Percentiles rank a stretch among this genome's conserved stretches.
phyloP scores from a whole-genome alignment of 768 basidiomycete species.

The Porphyrellus cyaneotinctus region DNA sequence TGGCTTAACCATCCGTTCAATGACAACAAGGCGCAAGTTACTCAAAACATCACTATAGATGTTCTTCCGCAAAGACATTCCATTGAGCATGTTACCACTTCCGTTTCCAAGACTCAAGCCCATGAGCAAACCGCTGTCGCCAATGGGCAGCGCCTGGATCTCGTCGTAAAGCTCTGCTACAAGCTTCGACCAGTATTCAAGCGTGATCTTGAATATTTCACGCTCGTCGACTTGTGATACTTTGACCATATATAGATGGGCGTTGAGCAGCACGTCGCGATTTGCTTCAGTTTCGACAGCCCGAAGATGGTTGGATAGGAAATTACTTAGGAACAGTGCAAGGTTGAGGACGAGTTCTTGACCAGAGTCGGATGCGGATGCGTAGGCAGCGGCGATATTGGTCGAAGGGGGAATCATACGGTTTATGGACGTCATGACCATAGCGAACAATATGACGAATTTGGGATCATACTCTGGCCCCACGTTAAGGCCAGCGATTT shows the following conservation, averaged over 20 bases:
- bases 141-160: constrained; percentile 86
- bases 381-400: constrained; percentile 90
- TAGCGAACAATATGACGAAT: constrained; percentile 95
- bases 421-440: constrained; percentile 97
- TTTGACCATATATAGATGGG: constrained; percentile 97
- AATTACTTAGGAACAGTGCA: constrained; percentile 95
- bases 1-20: constrained; percentile 99
- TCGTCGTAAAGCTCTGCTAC: constrained; percentile 97
- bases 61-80: constrained; percentile 84
- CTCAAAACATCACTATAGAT: constrained; percentile 94
- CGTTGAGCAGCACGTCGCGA: constrained; percentile 91
- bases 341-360: constrained; percentile 98
- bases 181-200: constrained; percentile 96
- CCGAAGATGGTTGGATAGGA: constrained; percentile 88
- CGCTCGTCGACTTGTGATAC: constrained; percentile 97
- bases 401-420: constrained; percentile 95
- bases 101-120: constrained; percentile 73
- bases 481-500: constrained; percentile 92
- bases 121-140: constrained; percentile 84
- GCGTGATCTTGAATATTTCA: constrained; percentile 98
- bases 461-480: constrained; percentile 97
- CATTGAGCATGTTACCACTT: constrained; percentile 64
- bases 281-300: constrained; percentile 90
- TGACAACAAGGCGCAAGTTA: constrained; percentile 91
- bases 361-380: constrained; percentile 83